Evolutionary conservation across 2,329 filamentous ascomycete species (phyloP), one percentile per base, ranked within the genome.

Genomic region (Hypoxylon sp.): DNA sequence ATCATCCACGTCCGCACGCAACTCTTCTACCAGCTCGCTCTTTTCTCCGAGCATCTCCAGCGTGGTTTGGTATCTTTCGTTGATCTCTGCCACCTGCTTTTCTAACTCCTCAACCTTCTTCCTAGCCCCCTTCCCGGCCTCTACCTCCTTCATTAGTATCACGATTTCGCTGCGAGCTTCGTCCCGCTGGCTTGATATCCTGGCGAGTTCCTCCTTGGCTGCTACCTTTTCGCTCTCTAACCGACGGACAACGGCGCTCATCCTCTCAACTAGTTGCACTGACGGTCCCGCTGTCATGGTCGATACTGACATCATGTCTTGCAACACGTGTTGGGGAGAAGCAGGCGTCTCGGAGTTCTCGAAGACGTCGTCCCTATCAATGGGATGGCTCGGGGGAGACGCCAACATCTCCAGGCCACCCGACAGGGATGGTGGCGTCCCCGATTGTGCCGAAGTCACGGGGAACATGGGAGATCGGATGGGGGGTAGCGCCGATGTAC

Each of bases 21-120:
- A 83, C 84, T 99, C 96, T 77, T 97, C 94, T 1, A 97, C 95
- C 77, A 92, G 84, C 84, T 99, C 96, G 80, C 94, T 97, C 88
- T 97, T 97, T 87, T 99, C 96, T 1, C 96, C 96, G 63, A 99
- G 82, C 89, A 98, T 91, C 82, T 98, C 95, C 59, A 99, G 84
- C 66, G 94, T 97, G 13, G 94, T 96, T 78, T 97, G 90, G 78
- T 98, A 97, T 75, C 95, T 86, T 69, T 89, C 84, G 75, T 93
- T 90, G 71, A 98, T 84, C 46, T 89, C 88, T 30, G 82, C 82
- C 55, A 97, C 83, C 73, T 94, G 88, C 50, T 81, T 82, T 79
- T 97, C 91, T 13, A 98, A 80, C 66, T 87, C 85, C 20, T 84
- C 82, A 0, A 94, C 86, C 66, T 86, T 88, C 58, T 83, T 80